Percentiles rank a stretch among this genome's conserved stretches.
These are phyloP conservation scores for Chalaropsis thielavioides DNA, from an alignment of 2,329 filamentous ascomycete species.

Conservation along the genomic window DNA sequence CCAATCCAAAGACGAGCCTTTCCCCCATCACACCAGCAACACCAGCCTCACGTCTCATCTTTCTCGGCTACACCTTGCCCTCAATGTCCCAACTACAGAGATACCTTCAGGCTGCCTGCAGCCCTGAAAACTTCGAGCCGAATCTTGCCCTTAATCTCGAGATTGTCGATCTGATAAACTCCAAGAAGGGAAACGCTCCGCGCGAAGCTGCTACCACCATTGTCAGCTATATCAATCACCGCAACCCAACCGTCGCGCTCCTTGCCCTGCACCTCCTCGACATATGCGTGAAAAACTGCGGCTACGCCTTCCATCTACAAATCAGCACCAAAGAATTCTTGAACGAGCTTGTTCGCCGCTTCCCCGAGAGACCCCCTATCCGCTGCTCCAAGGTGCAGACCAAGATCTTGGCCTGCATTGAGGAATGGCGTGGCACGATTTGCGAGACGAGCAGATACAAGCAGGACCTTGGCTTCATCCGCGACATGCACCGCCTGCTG, in stretches of 20 bases:
- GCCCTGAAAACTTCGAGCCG: conserved; percentile 93
- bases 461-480: conserved; percentile 87
- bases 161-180: conserved; percentile 91
- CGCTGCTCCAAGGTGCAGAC: conserved; percentile 76
- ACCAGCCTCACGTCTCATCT: neutral
- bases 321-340: conserved; percentile 98
- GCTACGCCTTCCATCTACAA: conserved; percentile 95
- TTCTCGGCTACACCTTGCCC: neutral
- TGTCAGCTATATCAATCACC: conserved; percentile 88
- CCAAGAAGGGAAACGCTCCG: conserved; percentile 89
- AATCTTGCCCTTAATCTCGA: conserved; percentile 94
- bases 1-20: neutral
- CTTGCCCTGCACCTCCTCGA: conserved; percentile 85
- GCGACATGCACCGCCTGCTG: conserved; percentile 91
- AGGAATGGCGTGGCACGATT: conserved; percentile 97
- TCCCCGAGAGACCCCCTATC: conserved; percentile 82
- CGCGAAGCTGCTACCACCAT: conserved; percentile 90
- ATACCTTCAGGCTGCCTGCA: conserved; percentile 92
- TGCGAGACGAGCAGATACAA: conserved; percentile 97
- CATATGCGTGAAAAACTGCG: conserved; percentile 99
- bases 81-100: conserved; percentile 72
- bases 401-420: conserved; percentile 88
- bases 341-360: conserved; percentile 91
- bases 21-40: neutral
- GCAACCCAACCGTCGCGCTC: conserved; percentile 88